Evolutionary conservation across 2,329 filamentous ascomycete genomes (phyloP).

Genomic region (Venturia asperata): DNA sequence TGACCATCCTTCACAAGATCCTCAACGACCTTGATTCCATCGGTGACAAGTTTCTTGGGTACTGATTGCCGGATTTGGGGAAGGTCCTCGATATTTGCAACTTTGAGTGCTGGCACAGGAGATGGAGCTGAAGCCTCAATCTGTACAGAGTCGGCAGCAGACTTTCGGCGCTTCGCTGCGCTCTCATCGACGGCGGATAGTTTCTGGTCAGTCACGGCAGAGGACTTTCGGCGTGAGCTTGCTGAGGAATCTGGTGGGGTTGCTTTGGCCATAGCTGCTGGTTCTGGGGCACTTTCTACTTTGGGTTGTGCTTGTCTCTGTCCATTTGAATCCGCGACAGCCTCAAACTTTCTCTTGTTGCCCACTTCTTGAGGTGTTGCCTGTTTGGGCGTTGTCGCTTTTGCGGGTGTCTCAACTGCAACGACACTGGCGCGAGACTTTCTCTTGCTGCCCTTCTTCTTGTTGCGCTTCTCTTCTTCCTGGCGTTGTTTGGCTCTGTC

Average conservation of each 20-base stretch:
- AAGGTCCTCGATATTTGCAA: constrained; percentile 40
- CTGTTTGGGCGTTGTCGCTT: constrained; percentile 24
- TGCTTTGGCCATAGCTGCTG: constrained; percentile 5
- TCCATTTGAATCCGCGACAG: constrained; percentile 11
- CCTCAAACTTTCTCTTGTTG: constrained; percentile 16
- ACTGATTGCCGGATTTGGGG: constrained; percentile 61
- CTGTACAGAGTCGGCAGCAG: constrained; percentile 22
- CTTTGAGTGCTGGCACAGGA: neutral
- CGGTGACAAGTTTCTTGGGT: constrained; percentile 64
- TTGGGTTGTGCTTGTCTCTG: constrained; percentile 29
- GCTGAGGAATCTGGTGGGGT: constrained; percentile 15
- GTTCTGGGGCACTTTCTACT: neutral
- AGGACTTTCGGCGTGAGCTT: constrained; percentile 14
- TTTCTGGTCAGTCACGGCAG: constrained; percentile 9
- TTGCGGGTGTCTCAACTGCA: constrained; percentile 40
- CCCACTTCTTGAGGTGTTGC: constrained; percentile 6
- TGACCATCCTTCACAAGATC: constrained; percentile 58
- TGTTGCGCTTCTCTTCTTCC: constrained; percentile 43
- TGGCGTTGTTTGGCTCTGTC: constrained; percentile 56
- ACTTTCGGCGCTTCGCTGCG: constrained; percentile 32
- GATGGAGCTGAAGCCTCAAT: neutral
- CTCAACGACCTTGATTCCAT: constrained; percentile 60
- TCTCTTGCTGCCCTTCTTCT: constrained; percentile 47
- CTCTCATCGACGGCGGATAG: constrained; percentile 21
- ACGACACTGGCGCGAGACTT: constrained; percentile 58